Percentiles rank a stretch among this genome's conserved stretches.
Evolutionary conservation across 495 filamentous ascomycete species (phyloP).

Genomic region (Neurospora hispaniola): DNA sequence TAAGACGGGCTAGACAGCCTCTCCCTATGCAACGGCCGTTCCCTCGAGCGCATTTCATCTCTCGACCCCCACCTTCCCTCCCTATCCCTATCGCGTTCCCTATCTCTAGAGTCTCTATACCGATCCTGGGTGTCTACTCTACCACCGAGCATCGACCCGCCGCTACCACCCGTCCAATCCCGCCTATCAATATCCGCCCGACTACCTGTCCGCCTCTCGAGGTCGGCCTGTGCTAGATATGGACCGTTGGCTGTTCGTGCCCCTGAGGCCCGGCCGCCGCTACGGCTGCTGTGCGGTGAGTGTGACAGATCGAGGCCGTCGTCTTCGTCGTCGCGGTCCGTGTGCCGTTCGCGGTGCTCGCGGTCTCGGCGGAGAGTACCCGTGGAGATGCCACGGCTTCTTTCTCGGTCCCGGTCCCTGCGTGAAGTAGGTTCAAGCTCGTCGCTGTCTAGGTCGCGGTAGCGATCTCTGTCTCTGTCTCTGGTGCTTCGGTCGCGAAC

Average conservation of each 20-base stretch:
- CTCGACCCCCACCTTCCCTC: neutral
- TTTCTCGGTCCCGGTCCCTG: neutral
- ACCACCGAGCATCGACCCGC: neutral
- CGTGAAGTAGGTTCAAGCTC: constrained; percentile 11
- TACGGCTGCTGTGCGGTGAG: neutral
- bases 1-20: neutral
- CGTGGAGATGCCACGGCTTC: neutral
- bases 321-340: neutral
- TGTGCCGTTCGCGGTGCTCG: neutral
- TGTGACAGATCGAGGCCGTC: neutral
- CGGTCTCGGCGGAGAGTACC: neutral
- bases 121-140: neutral
- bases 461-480: constrained; percentile 23
- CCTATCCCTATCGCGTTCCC: neutral
- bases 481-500: constrained; percentile 12
- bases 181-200: constrained; percentile 22
- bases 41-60: neutral
- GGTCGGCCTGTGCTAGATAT: constrained; percentile 7
- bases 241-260: neutral
- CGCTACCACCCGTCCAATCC: neutral
- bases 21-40: neutral
- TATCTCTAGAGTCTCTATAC: constrained; percentile 2
- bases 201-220: constrained; percentile 21
- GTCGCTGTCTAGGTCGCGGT: constrained; percentile 16
- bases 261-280: neutral